Percentiles rank a stretch among this genome's conserved stretches.
Evolutionary conservation across 352 stramenopile species (phyloP).

Genomic region (Phytophthora rubi): DNA sequence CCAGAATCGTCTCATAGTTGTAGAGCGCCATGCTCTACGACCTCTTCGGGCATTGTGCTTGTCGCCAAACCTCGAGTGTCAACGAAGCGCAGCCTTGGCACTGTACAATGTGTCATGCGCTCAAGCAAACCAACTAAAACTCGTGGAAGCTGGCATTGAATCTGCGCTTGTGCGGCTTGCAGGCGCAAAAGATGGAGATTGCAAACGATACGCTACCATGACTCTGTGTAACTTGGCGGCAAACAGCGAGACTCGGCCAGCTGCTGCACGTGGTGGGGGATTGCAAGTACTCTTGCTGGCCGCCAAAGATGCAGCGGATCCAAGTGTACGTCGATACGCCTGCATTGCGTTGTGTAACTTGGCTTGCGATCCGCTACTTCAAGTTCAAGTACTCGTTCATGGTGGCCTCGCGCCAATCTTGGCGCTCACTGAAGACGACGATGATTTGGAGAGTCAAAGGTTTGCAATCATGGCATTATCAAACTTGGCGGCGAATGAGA

Average conservation of each 20-base stretch:
- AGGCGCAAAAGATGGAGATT: constrained; percentile 89
- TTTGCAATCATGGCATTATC: constrained; percentile 95
- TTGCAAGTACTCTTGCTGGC: constrained; percentile 92
- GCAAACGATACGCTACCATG: constrained; percentile 95
- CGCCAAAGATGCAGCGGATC: constrained; percentile 86
- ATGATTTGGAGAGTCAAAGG: constrained; percentile 85
- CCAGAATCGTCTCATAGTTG: constrained; percentile 88
- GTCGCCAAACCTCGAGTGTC: constrained; percentile 87
- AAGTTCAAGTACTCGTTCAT: constrained; percentile 94
- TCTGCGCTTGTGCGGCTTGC: constrained; percentile 88
- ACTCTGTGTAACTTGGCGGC: constrained; percentile 95
- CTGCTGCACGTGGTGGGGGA: constrained; percentile 89
- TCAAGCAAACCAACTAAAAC: constrained; percentile 89
- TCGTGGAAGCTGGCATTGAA: constrained; percentile 91
- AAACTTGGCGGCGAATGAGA: constrained; percentile 95
- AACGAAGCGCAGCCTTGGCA: constrained; percentile 90
- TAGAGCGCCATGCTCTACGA: constrained; percentile 82
- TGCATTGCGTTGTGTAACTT: constrained; percentile 96
- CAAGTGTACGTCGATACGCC: constrained; percentile 88
- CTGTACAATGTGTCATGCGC: constrained; percentile 97
- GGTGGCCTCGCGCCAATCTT: constrained; percentile 91
- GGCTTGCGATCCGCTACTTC: constrained; percentile 88
- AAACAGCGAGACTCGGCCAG: constrained; percentile 90
- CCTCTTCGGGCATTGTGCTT: constrained; percentile 86
- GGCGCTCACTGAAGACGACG: constrained; percentile 63